Evolutionary conservation across 2,329 filamentous ascomycete genomes (phyloP), one percentile per base, ranked within the genome.

Genomic region (Diaporthe vaccinii): DNA sequence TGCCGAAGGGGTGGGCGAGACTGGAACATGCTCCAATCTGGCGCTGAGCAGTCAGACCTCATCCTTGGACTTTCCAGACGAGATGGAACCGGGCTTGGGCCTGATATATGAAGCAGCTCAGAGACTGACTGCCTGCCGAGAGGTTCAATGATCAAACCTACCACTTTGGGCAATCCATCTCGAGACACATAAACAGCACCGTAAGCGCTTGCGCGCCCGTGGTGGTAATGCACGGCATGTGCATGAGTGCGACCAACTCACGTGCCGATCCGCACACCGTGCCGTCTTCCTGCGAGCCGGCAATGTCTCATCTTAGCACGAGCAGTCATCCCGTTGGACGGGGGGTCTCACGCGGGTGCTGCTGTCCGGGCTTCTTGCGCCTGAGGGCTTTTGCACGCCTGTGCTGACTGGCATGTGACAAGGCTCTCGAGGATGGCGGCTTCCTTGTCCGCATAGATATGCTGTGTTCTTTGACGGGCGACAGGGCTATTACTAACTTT

Each of bases 261-360:
- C 46, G 44, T 68, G 46, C 62, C 62, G 62, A 68, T 68, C 62
- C 46, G 44, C 28, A 46, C 4, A 20, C 8, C 10, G 36, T 39
- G 5, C 22, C 10, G 15, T 15, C 28, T 15, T 25, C 34, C 46
- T 36, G 7, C 9, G 44, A 49, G 14, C 31, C 31, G 46, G 62
- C 20, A 46, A 39, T 68, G 62, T 68, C 62, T 68, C 62, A 68
- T 49, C 15, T 53, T 39, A 39, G 62, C 31, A 68, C 62, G 28
- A 20, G 31, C 28, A 20, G 28, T 20, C 25, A 9, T 25, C 20
- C 7, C 22, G 14, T 44, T 62, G 36, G 58, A 14, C 39, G n/a
- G n/a, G 36, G 8, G 20, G 15, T 28, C 62, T 49, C 44, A 68
- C 62, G 62, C 62, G 31, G 61, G 28, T 31, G 28, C 28, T 22